Evolutionary conservation across 345 rosid species (phyloP).

Genomic region (Lepidium didymum): DNA sequence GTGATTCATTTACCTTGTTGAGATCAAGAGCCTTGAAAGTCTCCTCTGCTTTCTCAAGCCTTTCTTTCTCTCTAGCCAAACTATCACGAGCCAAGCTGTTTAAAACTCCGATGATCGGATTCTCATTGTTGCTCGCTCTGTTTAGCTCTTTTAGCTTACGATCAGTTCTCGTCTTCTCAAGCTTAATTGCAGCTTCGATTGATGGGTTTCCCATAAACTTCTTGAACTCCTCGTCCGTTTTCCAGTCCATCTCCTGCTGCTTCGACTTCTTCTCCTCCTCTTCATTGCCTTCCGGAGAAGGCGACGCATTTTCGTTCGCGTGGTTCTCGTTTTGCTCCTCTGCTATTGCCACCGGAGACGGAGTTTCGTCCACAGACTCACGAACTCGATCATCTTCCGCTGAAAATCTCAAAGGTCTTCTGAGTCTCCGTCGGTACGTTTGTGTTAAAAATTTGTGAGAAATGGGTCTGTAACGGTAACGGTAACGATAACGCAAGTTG

Average conservation of each 20-base stretch:
- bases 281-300: slow-evolving; percentile 17
- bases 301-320: slow-evolving; percentile 13
- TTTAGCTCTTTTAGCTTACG: slow-evolving; percentile 82
- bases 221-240: slow-evolving; percentile 90
- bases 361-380: slow-evolving; percentile 16
- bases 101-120: slow-evolving; percentile 48
- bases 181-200: slow-evolving; percentile 89
- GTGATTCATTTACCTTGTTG: slow-evolving; percentile 48
- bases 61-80: slow-evolving; percentile 66
- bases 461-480: not conserved
- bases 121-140: slow-evolving; percentile 40
- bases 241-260: slow-evolving; percentile 89
- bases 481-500: not conserved
- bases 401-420: slow-evolving; percentile 30
- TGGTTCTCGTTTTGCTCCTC: slow-evolving; percentile 28
- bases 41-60: slow-evolving; percentile 81
- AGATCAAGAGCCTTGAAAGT: slow-evolving; percentile 87
- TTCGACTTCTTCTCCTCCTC: slow-evolving; percentile 35
- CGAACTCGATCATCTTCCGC: slow-evolving; percentile 36
- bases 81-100: slow-evolving; percentile 53
- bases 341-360: slow-evolving; percentile 44
- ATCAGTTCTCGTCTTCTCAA: slow-evolving; percentile 93
- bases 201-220: slow-evolving; percentile 94
- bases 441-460: not conserved
- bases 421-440: not conserved